A percentile compares a stretch with the other conserved stretches of the same genome.
phyloP scores from a whole-genome alignment of 148 eudicot species.

The Vaccinium vitisidaea region DNA sequence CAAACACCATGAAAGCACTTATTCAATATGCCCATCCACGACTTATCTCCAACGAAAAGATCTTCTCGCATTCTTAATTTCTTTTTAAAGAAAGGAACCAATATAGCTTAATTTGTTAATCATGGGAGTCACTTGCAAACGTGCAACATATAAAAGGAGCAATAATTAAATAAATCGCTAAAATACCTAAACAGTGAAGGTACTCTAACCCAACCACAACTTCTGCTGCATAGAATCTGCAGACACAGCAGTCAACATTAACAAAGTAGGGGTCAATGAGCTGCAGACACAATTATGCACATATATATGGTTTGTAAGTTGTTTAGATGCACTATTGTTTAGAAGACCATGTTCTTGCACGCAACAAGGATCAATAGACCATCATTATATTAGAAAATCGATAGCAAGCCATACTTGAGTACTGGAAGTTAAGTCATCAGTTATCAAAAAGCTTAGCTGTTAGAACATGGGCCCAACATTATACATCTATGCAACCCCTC shows the following conservation, averaged over 20 bases:
- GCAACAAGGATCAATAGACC: not conserved
- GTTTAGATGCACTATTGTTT: not conserved
- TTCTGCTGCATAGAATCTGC: constrained; percentile 97
- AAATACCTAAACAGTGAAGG: constrained; percentile 95
- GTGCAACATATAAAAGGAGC: not conserved
- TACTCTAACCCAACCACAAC: constrained; percentile 93
- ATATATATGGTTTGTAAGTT: not conserved
- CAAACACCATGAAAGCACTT: not conserved
- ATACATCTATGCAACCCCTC: not conserved
- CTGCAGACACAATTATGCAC: not conserved
- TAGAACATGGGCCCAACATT: not conserved
- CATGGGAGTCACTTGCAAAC: not conserved
- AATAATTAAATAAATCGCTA: not conserved
- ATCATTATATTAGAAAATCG: not conserved
- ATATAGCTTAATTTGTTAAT: constrained; percentile 4
- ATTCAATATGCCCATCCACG: not conserved
- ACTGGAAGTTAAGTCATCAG: not conserved
- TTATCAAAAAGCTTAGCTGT: not conserved
- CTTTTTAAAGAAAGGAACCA: not conserved
- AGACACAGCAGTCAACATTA: constrained; percentile 21
- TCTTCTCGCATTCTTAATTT: not conserved
- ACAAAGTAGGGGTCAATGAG: not conserved
- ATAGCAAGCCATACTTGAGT: not conserved
- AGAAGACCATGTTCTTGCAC: not conserved
- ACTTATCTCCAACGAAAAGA: not conserved